These are phyloP conservation scores for Isabelozyma gotoi DNA, from an alignment of 805 yeast genomes.

Conservation along the genomic window DNA sequence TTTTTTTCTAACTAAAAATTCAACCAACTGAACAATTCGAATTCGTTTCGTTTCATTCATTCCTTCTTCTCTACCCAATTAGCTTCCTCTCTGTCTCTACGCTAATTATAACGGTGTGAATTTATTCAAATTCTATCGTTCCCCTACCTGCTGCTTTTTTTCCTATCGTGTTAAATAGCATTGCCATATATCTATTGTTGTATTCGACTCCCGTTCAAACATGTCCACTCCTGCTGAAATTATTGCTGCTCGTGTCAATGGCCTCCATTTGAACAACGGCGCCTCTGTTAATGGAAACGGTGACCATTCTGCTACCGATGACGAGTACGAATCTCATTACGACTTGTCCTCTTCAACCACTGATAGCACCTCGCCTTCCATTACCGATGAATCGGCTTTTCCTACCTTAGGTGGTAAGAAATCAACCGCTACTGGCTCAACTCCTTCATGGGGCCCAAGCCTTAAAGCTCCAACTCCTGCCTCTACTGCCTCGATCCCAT, in stretches of 20 bases:
- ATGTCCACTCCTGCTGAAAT: conserved; percentile 51
- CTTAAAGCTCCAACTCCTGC: conserved; percentile 20
- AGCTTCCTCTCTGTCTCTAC: background rate
- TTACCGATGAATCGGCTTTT: conserved; percentile 56
- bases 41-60: background rate
- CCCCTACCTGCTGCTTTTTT: conserved; percentile 16
- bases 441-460: conserved; percentile 43
- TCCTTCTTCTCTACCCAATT: background rate
- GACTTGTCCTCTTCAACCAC: conserved; percentile 13
- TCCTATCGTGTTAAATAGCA: conserved; percentile 9
- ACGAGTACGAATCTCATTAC: conserved; percentile 11
- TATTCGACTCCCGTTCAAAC: conserved; percentile 4
- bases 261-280: conserved; percentile 7
- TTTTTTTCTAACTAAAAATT: no score
- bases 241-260: conserved; percentile 42
- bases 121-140: no score
- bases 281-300: background rate
- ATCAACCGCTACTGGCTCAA: conserved; percentile 25
- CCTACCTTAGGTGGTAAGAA: conserved; percentile 61
- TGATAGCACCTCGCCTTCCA: conserved; percentile 32
- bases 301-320: background rate
- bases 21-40: background rate
- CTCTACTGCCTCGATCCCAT: conserved; percentile 8
- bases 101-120: no score
- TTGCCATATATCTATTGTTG: conserved; percentile 12